Percentiles rank a stretch among this genome's conserved stretches.
Evolutionary conservation across 2,329 filamentous ascomycete species (phyloP).

Genomic region (Aspergillus sp.): DNA sequence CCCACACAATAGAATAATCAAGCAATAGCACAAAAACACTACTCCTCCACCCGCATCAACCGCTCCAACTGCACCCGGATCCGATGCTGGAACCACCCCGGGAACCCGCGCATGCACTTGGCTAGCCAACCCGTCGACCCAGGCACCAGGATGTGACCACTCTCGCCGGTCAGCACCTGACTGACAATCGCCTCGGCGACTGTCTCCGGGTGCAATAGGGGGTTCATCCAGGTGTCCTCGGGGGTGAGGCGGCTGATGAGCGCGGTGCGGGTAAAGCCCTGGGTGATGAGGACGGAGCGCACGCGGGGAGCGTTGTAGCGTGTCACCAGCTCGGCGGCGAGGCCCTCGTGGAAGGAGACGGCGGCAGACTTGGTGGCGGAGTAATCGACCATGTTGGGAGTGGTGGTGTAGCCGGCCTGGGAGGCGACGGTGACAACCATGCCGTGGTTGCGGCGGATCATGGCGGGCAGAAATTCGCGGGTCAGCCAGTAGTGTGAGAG

Average conservation of each 20-base stretch:
- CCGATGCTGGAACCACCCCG: conserved; percentile 61
- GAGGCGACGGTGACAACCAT: conserved; percentile 70
- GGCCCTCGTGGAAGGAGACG: conserved; percentile 65
- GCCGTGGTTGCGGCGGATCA: conserved; percentile 64
- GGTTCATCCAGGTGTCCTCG: conserved; percentile 51
- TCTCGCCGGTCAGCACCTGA: conserved; percentile 57
- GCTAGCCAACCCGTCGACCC: conserved; percentile 44
- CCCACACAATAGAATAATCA: not conserved
- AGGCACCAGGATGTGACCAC: conserved; percentile 57
- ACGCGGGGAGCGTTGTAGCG: conserved; percentile 63
- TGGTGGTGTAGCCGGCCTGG: conserved; percentile 58
- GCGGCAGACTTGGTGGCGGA: conserved; percentile 64
- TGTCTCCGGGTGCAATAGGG: conserved; percentile 57
- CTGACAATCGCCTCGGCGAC: conserved; percentile 63
- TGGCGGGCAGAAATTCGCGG: conserved; percentile 65
- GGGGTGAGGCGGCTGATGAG: conserved; percentile 58
- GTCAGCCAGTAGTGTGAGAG: conserved; percentile 65
- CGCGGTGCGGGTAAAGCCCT: conserved; percentile 60
- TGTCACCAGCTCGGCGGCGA: conserved; percentile 57
- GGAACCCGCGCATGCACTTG: conserved; percentile 48
- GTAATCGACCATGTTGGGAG: conserved; percentile 67
- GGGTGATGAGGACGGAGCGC: conserved; percentile 62
- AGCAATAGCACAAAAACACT: not conserved
- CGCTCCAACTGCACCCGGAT: conserved; percentile 43
- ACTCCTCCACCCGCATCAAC: conserved; percentile 18